A percentile compares a stretch with the other conserved stretches of the same genome.
Evolutionary conservation across 352 stramenopile genomes (phyloP).

Genomic region (Phytophthora megakarya): DNA sequence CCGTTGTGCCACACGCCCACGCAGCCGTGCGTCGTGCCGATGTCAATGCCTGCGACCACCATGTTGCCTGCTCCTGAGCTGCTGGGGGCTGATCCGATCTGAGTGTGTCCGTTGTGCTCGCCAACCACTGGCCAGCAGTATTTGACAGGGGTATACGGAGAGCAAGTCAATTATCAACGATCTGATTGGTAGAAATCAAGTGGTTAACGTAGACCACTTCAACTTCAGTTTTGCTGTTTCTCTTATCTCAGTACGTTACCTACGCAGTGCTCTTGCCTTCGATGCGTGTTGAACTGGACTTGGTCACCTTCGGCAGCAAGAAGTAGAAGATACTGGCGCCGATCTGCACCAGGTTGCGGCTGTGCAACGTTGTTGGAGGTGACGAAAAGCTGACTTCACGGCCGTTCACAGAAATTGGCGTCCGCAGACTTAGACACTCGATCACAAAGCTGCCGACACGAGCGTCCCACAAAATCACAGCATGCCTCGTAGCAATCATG

Average conservation of each 20-base stretch:
- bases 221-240: no score
- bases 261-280: not conserved
- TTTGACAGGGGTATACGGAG: constrained; percentile 14
- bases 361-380: constrained; percentile 49
- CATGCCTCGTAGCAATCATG: constrained; percentile 62
- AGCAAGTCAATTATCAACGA: not conserved
- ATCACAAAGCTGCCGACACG: constrained; percentile 56
- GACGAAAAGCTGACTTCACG: constrained; percentile 53
- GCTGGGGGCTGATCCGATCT: constrained; percentile 30
- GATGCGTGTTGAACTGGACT: constrained; percentile 2
- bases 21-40: constrained; percentile 97
- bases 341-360: constrained; percentile 66
- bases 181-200: constrained; percentile 29
- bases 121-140: constrained; percentile 34
- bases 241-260: no score
- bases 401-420: constrained; percentile 74
- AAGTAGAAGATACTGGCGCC: constrained; percentile 78
- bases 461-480: constrained; percentile 72
- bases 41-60: constrained; percentile 94
- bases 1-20: constrained; percentile 97
- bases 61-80: constrained; percentile 47
- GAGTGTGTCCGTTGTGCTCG: constrained; percentile 22
- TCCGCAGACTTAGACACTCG: constrained; percentile 62
- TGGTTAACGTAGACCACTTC: constrained; percentile 8
- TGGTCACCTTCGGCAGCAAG: constrained; percentile 58